Base-by-base conservation (phyloP, 768 basidiomycete species). In the Pleurotus salmoneostramineus region DNA sequence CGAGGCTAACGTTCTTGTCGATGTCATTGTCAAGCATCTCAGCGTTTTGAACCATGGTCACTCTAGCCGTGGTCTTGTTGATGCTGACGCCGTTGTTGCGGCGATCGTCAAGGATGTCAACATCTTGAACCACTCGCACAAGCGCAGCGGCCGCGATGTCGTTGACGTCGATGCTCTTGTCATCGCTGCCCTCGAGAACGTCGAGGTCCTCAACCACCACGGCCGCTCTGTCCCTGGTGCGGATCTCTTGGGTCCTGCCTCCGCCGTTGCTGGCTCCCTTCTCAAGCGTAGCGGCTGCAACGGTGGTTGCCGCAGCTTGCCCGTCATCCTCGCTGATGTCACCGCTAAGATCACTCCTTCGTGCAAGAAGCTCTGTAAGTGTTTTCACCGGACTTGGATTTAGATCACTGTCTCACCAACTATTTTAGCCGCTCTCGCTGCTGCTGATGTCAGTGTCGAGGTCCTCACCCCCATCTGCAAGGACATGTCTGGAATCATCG, bases 321-420 rank as follows among this genome's bases (percentile, higher is more conserved):
- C 61, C 10, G 59, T 60, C 6, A 58, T 67, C 21, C 50, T 65
- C 47, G 33, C 50, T 1, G 51, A 50, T 42, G 50, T 59, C 33
- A 40, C 56, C 31, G 45, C 33, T 10, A 57, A 61, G 27, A 31
- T 67, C 11, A 56, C 36, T 6, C 61, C 66, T 12, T 54, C 60
- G 6, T 35, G 56, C 36, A 56, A 61, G 17, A 60, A 59, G 43
- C 40, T 67, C 27, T 58, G 68, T 65, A 58, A 11, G 62, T 64
- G 27, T 56, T 40, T 2, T 40, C 37, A 7, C 48, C 15, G 5
- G n/a, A 4, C 15, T 44, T 33, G 45, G 5, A 11, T 2, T 46
- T 36, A 3, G 27, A 36, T 47, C 6, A 7, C 14, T 7, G 17
- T 6, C 6, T 31, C 43, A 11, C 31, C 8, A 42, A 34, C 17